Evolutionary conservation across 202 grass and related monocot genomes (phyloP).

Genomic region (Carex sylvatica): DNA sequence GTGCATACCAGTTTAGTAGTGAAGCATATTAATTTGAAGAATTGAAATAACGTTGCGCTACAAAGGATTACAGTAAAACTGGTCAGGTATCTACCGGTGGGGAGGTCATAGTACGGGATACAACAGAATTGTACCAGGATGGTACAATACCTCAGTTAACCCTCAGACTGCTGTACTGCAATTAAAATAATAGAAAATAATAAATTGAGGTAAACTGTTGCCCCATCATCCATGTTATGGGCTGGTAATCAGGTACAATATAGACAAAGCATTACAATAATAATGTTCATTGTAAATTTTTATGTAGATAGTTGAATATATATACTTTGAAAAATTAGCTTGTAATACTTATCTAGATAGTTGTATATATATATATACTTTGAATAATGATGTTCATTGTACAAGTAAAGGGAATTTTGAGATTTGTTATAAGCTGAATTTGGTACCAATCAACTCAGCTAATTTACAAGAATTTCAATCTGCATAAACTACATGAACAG

Average conservation of each 20-base stretch:
- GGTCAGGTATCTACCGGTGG: not conserved
- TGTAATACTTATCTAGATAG: not conserved
- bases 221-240: not conserved
- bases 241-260: not conserved
- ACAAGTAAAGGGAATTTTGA: not conserved
- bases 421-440: slow-evolving; percentile 4
- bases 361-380: not conserved
- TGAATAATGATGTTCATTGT: not conserved
- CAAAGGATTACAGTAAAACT: slow-evolving; percentile 1
- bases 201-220: not conserved
- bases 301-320: not conserved
- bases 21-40: slow-evolving; percentile 6
- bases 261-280: slow-evolving; percentile 9
- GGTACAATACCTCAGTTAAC: not conserved
- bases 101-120: not conserved
- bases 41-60: not conserved
- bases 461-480: not conserved
- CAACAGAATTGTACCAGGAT: not conserved
- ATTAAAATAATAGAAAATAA: not conserved
- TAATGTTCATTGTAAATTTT: not conserved
- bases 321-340: not conserved
- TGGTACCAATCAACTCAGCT: not conserved
- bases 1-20: not conserved
- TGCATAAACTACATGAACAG: not conserved
- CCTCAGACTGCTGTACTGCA: not conserved